A percentile compares a stretch with the other conserved stretches of the same genome.
Evolutionary conservation across 2,329 filamentous ascomycete species (phyloP).

Genomic region (Graphiopsis chlorocephala): DNA sequence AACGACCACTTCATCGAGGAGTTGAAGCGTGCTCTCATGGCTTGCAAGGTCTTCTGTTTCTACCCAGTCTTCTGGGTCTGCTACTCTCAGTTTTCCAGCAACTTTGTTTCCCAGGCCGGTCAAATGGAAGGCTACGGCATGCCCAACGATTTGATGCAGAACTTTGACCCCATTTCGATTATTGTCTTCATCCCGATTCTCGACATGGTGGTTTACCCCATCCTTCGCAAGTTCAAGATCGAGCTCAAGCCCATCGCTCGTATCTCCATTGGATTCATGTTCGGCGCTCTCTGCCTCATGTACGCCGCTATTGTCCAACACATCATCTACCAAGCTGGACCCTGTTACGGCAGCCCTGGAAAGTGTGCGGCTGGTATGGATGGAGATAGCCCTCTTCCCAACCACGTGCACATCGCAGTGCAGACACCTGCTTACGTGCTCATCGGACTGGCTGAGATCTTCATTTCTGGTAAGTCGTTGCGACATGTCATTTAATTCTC

Average conservation of each 20-base stretch:
- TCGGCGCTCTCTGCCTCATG: conserved; percentile 51
- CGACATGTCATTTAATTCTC: not conserved
- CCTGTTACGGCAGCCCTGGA: conserved; percentile 46
- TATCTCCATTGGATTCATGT: conserved; percentile 53
- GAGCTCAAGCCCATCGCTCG: conserved; percentile 51
- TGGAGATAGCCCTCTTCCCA: conserved; percentile 35
- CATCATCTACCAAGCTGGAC: conserved; percentile 52
- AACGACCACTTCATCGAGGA: conserved; percentile 71
- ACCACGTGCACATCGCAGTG: conserved; percentile 45
- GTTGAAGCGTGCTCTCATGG: conserved; percentile 62
- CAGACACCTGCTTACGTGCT: conserved; percentile 48
- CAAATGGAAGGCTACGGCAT: conserved; percentile 48
- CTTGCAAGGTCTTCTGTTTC: conserved; percentile 67
- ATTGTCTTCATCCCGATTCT: conserved; percentile 48
- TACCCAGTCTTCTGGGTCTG: conserved; percentile 48
- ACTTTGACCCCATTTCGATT: conserved; percentile 45
- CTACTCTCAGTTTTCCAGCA: conserved; percentile 40
- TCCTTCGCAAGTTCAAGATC: conserved; percentile 41
- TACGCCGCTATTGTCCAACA: conserved; percentile 58
- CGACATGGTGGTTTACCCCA: conserved; percentile 46
- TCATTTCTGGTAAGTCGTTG: conserved; percentile 31
- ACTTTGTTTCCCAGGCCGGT: conserved; percentile 48
- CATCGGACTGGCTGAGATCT: conserved; percentile 46
- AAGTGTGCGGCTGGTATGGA: conserved; percentile 38
- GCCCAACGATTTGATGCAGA: conserved; percentile 50